Evolutionary conservation across 768 basidiomycete genomes (phyloP), one percentile per base, ranked within the genome.

Genomic region (Russula dissimulans): DNA sequence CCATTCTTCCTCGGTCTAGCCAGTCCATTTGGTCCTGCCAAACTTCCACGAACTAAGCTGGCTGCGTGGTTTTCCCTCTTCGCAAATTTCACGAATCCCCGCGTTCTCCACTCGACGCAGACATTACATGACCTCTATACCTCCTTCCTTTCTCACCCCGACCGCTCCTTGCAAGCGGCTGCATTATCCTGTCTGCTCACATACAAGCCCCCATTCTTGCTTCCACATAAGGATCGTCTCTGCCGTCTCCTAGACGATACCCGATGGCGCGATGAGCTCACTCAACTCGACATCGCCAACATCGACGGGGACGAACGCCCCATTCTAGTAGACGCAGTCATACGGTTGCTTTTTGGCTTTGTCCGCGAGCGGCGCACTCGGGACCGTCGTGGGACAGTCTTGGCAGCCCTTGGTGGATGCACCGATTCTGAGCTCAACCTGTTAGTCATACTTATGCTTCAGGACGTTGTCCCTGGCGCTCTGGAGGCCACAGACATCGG

Each of bases 21-120:
- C 36, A 74, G 74, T 14, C 72, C 77, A n/a, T 71, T 74, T 52
- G 66, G 67, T 3, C 60, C 71, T 5, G 67, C 75, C 4, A 78
- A 75, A 47, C 71, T 88, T 7, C 73, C 83, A 5, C 84, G 83
- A 45, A 71, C 77, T 32, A 87, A 85, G 68, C 80, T 97, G 10
- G 74, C 74, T 15, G 77, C 82, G 0, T 98, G 91, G 85, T 82
- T 98, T 31, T 81, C 81, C 18, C 78, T 98, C 11, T 91, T 97
- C 71, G 80, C 89, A 52, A 95, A 94, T 69, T 90, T 99, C 70
- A 75, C 76, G 66, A 98, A 97, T 68, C 95, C 95, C n/a, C 95
- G 91, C 73, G 90, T 92, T 0, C 75, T 95, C 2, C 80, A 84
- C 68, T 78, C 82, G 7, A 81, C 89, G 0, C 79, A 86, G 9